Evolutionary conservation across 345 rosid genomes (phyloP), one percentile per base, ranked within the genome.

Genomic region (Linum usitatissimum): DNA sequence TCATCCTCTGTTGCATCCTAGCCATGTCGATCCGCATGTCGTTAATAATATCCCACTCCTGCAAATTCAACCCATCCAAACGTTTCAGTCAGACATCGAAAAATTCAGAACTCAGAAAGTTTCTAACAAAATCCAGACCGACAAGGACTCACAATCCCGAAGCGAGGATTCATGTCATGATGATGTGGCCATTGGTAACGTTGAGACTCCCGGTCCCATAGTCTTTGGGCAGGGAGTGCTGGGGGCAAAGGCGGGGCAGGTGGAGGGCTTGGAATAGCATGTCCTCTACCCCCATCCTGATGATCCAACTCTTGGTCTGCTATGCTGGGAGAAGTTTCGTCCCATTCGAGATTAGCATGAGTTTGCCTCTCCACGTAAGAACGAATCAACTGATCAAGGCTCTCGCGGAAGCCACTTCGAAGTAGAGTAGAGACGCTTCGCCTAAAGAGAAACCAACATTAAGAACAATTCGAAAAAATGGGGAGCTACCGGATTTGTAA

Each of bases 371-470:
- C 86, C 74, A 83, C 87, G 64, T 89, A 85, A 53, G 99, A 87
- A 65, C 75, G 96, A 62, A 89, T 66, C 78, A 92, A 74, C 51
- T 84, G 97, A 70, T 89, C 86, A 62, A 92, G 99, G 71, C 83
- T 85, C 72, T 85, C 84, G 14, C 97, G 89, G 73, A 92, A 92
- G 71, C 88, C 84, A 77, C 99, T 92, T 23, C 54, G 86, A 59
- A 92, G 91, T 76, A 92, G 95, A 67, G 80, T 89, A 60, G 98
- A 89, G 48, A 92, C 99, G 55, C 97, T 84, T 79, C 99, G 84
- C 91, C 98, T 92, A 13, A 45, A 15, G 51, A 10, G 51, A 7
- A 45, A 45, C 13, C 5, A 7, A 61, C 38, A 73, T 34, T 6
- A 70, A 68, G 66, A 68, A 31, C 38, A 34, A 34, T 63, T 42